Evolutionary conservation across 257 asterid genomes (phyloP).

Genomic region (Capsicum chinense): DNA sequence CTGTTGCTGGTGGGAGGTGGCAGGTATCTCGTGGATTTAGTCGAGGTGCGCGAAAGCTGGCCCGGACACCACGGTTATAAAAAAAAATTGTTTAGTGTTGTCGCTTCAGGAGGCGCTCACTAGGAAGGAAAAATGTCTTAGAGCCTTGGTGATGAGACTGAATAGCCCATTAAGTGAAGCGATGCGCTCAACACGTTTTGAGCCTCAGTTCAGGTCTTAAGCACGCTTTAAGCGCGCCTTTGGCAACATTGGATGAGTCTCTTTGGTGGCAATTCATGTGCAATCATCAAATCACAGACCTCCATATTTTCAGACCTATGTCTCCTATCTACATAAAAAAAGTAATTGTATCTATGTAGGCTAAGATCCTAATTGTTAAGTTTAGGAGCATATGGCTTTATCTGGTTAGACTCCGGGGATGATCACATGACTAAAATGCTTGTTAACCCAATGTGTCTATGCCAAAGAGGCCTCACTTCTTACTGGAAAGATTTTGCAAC

Average conservation of each 20-base stretch:
- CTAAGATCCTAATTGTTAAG: conserved; percentile 5
- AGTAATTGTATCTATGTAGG: background rate
- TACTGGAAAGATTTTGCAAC: background rate
- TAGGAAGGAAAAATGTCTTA: too few relatives aligned
- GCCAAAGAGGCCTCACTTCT: background rate
- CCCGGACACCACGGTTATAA: too few relatives aligned
- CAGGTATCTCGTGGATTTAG: too few relatives aligned
- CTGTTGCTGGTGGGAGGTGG: too few relatives aligned
- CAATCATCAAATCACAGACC: conserved; percentile 4
- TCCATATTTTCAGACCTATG: background rate
- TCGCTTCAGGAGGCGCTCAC: too few relatives aligned
- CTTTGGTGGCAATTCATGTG: background rate
- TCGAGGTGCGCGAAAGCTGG: too few relatives aligned
- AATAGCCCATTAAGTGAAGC: too few relatives aligned
- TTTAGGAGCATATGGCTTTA: background rate
- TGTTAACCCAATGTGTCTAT: background rate
- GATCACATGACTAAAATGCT: background rate
- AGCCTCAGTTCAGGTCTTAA: too few relatives aligned
- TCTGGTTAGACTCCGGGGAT: background rate
- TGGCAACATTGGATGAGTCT: background rate
- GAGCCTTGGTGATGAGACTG: too few relatives aligned
- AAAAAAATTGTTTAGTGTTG: too few relatives aligned
- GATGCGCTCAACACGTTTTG: too few relatives aligned
- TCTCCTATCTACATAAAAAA: background rate
- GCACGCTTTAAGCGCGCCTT: too few relatives aligned